These are phyloP conservation scores for Brettanomyces custersianus DNA, from an alignment of 805 yeast genomes.

Conservation along the genomic window DNA sequence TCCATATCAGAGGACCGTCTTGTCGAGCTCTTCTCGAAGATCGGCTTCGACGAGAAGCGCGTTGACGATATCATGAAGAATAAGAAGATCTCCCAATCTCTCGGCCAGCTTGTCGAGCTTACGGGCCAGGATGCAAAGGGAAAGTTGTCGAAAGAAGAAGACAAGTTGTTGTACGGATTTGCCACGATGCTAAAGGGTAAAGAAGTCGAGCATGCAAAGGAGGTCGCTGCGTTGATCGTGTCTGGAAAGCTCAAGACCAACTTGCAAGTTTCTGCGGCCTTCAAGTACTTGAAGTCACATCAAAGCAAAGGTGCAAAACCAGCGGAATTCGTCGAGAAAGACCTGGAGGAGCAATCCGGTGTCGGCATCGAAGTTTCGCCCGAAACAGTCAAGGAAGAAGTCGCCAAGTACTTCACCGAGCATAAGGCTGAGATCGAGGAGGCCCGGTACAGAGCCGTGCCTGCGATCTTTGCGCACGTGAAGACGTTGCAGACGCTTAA, in stretches of 20 bases:
- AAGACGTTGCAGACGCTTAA: constrained; percentile 67
- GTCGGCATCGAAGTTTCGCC: constrained; percentile 69
- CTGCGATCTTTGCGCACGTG: constrained; percentile 67
- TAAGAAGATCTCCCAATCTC: constrained; percentile 69
- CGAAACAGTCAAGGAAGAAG: constrained; percentile 51
- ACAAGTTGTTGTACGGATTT: constrained; percentile 64
- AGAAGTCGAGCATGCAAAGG: constrained; percentile 36
- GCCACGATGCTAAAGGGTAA: constrained; percentile 66
- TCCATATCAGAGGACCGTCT: constrained; percentile 19
- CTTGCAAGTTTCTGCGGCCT: constrained; percentile 74
- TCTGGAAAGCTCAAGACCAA: constrained; percentile 56
- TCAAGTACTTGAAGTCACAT: constrained; percentile 53
- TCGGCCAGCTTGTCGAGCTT: constrained; percentile 49
- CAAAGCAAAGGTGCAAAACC: constrained; percentile 20
- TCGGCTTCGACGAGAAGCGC: constrained; percentile 69
- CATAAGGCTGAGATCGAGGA: constrained; percentile 51
- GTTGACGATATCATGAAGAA: constrained; percentile 77
- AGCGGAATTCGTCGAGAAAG: constrained; percentile 35
- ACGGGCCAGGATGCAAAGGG: constrained; percentile 16
- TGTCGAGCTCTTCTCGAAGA: constrained; percentile 27
- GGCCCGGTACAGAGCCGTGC: constrained; percentile 76
- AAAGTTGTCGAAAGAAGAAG: constrained; percentile 46
- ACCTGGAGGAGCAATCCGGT: constrained; percentile 61
- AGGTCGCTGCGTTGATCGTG: constrained; percentile 53
- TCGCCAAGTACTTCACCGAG: constrained; percentile 48